These are phyloP conservation scores for Circinella umbellata DNA, from an alignment of 371 early-diverging fungal genomes.

Conservation along the genomic window DNA sequence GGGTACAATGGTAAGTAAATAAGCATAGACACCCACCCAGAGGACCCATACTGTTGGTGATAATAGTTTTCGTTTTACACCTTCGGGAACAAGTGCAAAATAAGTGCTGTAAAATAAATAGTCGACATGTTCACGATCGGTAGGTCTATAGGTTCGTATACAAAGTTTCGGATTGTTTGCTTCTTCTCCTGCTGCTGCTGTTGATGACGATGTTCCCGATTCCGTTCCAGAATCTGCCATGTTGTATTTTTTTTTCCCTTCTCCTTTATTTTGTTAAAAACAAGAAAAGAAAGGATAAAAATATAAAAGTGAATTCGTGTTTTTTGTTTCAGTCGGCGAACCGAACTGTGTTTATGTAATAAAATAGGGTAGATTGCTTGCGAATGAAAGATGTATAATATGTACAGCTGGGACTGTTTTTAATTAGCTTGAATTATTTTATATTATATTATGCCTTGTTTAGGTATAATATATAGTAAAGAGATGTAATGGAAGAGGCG, in stretches of 20 bases:
- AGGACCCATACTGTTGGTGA: conserved; percentile 37
- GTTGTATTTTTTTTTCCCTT: not conserved
- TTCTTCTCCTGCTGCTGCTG: not conserved
- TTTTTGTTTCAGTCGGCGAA: not conserved
- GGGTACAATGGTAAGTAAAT: conserved; percentile 35
- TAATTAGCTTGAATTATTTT: too few relatives aligned
- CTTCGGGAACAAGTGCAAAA: conserved; percentile 48
- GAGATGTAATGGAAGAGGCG: too few relatives aligned
- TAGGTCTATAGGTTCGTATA: conserved; percentile 40
- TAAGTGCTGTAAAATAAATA: conserved; percentile 36
- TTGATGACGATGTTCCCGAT: not conserved
- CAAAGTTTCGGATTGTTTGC: conserved; percentile 30
- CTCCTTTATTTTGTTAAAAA: not conserved
- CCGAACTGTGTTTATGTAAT: too few relatives aligned
- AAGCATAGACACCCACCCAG: conserved; percentile 37
- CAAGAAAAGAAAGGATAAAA: not conserved
- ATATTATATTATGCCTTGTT: too few relatives aligned
- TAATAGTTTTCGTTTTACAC: conserved; percentile 42
- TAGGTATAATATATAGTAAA: too few relatives aligned
- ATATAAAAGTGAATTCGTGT: not conserved
- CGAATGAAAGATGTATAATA: too few relatives aligned
- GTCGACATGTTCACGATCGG: conserved; percentile 41
- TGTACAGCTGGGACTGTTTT: too few relatives aligned
- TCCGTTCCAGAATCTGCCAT: not conserved
- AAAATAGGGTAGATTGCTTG: too few relatives aligned